phyloP scores from a whole-genome alignment of 2,329 filamentous ascomycete genomes.

The Emydomyces testavorans region DNA sequence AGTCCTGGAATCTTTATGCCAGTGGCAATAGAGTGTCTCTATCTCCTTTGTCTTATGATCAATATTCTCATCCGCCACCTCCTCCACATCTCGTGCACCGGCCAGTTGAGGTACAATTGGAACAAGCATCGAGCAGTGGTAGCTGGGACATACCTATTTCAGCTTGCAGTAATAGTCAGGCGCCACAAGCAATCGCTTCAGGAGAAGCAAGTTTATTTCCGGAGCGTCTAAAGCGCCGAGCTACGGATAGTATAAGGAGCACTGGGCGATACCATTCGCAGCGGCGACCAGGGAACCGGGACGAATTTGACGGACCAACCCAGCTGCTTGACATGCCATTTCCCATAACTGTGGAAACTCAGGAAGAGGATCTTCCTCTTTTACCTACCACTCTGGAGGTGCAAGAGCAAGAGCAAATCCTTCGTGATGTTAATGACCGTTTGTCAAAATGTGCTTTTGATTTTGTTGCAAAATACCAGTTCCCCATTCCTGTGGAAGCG shows the following conservation, averaged over 20 bases:
- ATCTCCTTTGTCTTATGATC: slow-evolving; percentile 22
- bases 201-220: slow-evolving; percentile 30
- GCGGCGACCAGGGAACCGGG: slow-evolving; percentile 61
- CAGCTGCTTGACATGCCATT: slow-evolving; percentile 66
- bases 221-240: slow-evolving; percentile 27
- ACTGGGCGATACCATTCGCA: slow-evolving; percentile 38
- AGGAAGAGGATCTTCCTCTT: slow-evolving; percentile 69
- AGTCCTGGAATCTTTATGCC: slow-evolving; percentile 7
- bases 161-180: slow-evolving; percentile 24
- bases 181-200: slow-evolving; percentile 26
- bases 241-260: slow-evolving; percentile 25
- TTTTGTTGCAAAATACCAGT: slow-evolving; percentile 84
- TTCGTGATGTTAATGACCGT: slow-evolving; percentile 70
- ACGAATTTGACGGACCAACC: slow-evolving; percentile 81
- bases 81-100: slow-evolving; percentile 25
- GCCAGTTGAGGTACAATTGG: slow-evolving; percentile 24
- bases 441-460: slow-evolving; percentile 78
- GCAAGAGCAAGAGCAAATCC: slow-evolving; percentile 72
- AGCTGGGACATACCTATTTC: slow-evolving; percentile 28
- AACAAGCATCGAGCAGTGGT: slow-evolving; percentile 23
- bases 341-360: slow-evolving; percentile 58
- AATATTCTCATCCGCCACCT: slow-evolving; percentile 23
- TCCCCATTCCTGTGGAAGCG: slow-evolving; percentile 71
- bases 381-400: slow-evolving; percentile 72
- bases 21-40: slow-evolving; percentile 8